Conservation (phyloP, 2,329 filamentous ascomycete species). For the Phaeosphaeria sp. region DNA sequence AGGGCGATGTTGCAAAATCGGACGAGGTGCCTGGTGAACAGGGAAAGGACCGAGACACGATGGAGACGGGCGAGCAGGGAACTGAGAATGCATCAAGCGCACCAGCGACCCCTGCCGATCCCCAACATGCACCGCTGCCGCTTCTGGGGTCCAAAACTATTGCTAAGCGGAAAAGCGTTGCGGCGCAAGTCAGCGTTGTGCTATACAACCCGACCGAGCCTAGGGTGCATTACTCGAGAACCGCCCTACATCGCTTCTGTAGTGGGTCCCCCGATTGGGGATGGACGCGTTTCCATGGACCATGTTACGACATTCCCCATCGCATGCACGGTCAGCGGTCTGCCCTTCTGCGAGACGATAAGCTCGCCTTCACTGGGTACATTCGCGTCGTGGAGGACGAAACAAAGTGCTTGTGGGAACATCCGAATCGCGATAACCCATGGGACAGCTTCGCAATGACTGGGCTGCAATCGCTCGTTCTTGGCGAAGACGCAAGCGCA, state of each 20-base stretch:
- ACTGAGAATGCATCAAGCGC: constrained; percentile 2
- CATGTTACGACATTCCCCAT: constrained; percentile 64
- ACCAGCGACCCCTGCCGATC: constrained; percentile 12
- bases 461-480: constrained; percentile 59
- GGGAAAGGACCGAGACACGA: constrained; percentile 12
- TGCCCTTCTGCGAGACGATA: constrained; percentile 66
- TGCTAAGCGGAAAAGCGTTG: constrained; percentile 53
- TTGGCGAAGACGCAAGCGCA: constrained; percentile 37
- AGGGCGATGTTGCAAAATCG: neutral
- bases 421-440: constrained; percentile 60
- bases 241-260: constrained; percentile 66
- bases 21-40: constrained; percentile 1
- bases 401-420: constrained; percentile 68
- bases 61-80: constrained; percentile 10
- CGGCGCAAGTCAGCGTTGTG: constrained; percentile 68
- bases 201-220: constrained; percentile 70
- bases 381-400: constrained; percentile 67
- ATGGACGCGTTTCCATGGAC: constrained; percentile 67
- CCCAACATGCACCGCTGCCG: constrained; percentile 47
- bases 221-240: constrained; percentile 63
- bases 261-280: constrained; percentile 67
- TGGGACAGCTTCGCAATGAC: constrained; percentile 66
- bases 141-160: constrained; percentile 40
- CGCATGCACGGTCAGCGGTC: constrained; percentile 65
- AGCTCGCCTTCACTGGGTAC: constrained; percentile 67